Percentiles rank a stretch among this genome's conserved stretches.
Evolutionary conservation across 129 eudicot species (phyloP).

Genomic region (carrot (Daucus carota)): DNA sequence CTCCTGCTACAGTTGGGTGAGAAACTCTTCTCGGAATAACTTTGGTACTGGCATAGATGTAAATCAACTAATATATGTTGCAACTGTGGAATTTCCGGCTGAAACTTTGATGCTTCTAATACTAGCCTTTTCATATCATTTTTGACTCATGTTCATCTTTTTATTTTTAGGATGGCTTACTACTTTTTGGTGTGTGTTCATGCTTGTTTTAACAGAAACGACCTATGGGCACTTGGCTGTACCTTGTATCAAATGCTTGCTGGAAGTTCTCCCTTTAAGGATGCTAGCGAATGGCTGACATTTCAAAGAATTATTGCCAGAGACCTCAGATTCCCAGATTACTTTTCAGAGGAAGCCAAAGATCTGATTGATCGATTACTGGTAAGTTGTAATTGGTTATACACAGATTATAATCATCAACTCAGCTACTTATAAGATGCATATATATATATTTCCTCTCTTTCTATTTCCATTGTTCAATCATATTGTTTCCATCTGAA

Average conservation of each 20-base stretch:
- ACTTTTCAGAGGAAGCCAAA: conserved; percentile 73
- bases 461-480: background rate
- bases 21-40: conserved; percentile 11
- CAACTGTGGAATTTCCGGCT: background rate
- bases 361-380: conserved; percentile 79
- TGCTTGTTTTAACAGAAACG: conserved; percentile 54
- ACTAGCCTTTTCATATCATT: background rate
- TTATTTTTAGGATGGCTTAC: background rate
- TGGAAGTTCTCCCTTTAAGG: conserved; percentile 94
- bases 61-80: background rate
- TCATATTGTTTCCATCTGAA: background rate
- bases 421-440: background rate
- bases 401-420: background rate
- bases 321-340: conserved; percentile 82
- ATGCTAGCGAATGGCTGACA: conserved; percentile 95
- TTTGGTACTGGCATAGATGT: background rate
- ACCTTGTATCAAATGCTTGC: conserved; percentile 98
- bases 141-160: background rate
- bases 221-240: conserved; percentile 99
- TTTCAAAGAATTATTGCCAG: conserved; percentile 88
- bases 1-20: conserved; percentile 97
- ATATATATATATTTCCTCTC: background rate
- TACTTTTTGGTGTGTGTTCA: conserved; percentile 11
- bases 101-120: background rate
- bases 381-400: conserved; percentile 28